Evolutionary conservation across 176 grass and related monocot genomes (phyloP).

Genomic region (Paspalum notatum): DNA sequence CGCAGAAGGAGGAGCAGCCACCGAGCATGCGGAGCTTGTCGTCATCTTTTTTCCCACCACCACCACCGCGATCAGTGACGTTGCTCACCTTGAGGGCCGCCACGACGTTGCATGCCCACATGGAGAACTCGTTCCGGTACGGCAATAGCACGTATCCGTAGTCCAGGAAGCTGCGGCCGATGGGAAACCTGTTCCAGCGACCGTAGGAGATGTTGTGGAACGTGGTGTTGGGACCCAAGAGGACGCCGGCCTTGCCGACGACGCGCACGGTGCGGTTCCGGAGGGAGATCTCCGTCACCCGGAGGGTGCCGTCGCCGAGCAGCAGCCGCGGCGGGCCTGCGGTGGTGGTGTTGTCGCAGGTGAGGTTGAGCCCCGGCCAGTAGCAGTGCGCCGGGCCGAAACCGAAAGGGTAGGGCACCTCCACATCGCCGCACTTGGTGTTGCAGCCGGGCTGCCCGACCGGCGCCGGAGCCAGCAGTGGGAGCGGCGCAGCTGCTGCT

Average conservation of each 20-base stretch:
- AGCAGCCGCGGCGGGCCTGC: not conserved
- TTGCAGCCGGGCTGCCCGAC: too few species aligned
- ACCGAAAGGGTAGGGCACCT: too few species aligned
- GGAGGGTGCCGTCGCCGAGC: not conserved
- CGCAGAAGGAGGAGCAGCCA: constrained; percentile 7
- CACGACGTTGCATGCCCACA: not conserved
- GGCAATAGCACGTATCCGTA: not conserved
- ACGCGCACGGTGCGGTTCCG: not conserved
- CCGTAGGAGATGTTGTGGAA: too few species aligned
- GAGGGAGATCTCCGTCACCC: not conserved
- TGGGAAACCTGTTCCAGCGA: too few species aligned
- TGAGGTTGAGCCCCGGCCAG: too few species aligned
- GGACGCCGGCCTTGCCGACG: not conserved
- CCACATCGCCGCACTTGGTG: too few species aligned
- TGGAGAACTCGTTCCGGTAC: not conserved
- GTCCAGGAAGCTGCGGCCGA: not conserved
- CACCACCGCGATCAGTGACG: too few species aligned
- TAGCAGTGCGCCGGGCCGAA: too few species aligned
- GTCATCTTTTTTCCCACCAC: too few species aligned
- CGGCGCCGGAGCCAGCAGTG: too few species aligned
- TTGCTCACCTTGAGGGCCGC: not conserved
- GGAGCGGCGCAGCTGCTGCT: too few species aligned
- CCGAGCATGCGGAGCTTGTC: not conserved
- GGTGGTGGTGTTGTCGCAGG: not conserved
- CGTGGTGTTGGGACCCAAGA: not conserved